Evolutionary conservation across 2,329 filamentous ascomycete genomes (phyloP), one percentile per base, ranked within the genome.

Genomic region (Fusarium sp.): DNA sequence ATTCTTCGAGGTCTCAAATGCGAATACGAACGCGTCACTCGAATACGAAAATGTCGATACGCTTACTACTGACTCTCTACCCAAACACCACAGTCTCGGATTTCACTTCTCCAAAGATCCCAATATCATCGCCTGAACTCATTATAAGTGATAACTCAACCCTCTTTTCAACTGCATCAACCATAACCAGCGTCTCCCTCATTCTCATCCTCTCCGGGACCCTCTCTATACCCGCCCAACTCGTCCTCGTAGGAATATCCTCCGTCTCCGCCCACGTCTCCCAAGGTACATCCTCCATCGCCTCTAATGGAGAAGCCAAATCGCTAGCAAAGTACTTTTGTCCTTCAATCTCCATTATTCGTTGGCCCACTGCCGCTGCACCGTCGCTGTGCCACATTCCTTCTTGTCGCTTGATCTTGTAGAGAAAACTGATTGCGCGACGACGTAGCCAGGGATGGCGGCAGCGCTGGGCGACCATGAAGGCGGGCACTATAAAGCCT

Each of bases 311-410:
- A 3, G 33, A 54, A 30, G 50, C 50, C 15, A 74, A 47, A 26
- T 70, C 72, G n/a, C 71, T 65, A 15, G 54, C 50, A 44, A 68
- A 75, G 44, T 44, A 78, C 7, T n/a, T 28, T 18, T 77, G 74
- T 4, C 74, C 75, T 41, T 77, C 75, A 8, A 75, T 44, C 12
- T 63, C 44, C 75, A 78, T 78, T 28, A 75, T 76, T 11, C 55
- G 66, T 11, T 68, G 50, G 0, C 54, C 57, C 4, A 79, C 80
- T 7, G 65, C 71, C 13, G 78, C 77, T 5, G 77, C 72, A 4
- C 73, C 77, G n/a, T 74, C 71, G 50, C 80, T 81, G 61, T 75
- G 73, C 80, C 80, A 82, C 64, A 78, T 72, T 6, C 79, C 80
- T 36, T 81, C 80, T 20, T 80, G 79, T 24, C 80, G 61, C n/a